Conservation (phyloP, 2,329 filamentous ascomycete species). For the Xenoacremonium recifei region DNA sequence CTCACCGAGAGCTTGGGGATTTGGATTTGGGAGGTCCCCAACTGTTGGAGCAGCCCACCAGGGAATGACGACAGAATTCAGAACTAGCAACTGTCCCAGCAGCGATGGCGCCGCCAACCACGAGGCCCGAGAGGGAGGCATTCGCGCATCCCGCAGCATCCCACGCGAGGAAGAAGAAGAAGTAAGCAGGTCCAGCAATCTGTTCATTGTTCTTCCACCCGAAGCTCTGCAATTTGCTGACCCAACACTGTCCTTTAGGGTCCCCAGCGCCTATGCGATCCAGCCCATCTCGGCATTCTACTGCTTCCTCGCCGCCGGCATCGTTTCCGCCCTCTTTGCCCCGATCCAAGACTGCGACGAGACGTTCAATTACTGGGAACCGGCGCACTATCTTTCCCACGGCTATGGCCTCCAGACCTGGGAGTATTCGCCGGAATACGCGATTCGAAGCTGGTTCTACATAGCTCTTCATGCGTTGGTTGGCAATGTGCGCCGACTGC, state of each 20-base stretch:
- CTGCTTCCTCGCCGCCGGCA: conserved; percentile 70
- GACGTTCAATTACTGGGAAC: conserved; percentile 99
- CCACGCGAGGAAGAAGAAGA: conserved; percentile 55
- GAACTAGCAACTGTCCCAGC: conserved; percentile 18
- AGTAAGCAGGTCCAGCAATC: conserved; percentile 33
- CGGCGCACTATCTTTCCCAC: conserved; percentile 89
- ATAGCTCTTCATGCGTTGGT: conserved; percentile 74
- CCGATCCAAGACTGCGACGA: conserved; percentile 98
- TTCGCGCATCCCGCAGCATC: conserved; percentile 49
- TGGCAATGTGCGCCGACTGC: conserved; percentile 63
- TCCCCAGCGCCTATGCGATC: conserved; percentile 59
- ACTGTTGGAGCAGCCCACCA: conserved; percentile 28
- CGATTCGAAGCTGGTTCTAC: conserved; percentile 95
- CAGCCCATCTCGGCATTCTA: conserved; percentile 77
- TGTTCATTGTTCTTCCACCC: neutral
- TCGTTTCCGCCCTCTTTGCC: conserved; percentile 75
- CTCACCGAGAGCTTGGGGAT: conserved; percentile 21
- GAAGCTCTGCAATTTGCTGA: conserved; percentile 8
- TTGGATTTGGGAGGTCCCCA: too few species aligned
- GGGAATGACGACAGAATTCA: conserved; percentile 21
- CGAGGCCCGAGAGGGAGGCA: conserved; percentile 27
- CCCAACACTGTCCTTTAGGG: conserved; percentile 28
- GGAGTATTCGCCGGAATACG: conserved; percentile 96
- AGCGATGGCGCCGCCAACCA: conserved; percentile 42
- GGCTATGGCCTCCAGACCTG: conserved; percentile 94